Percentiles rank a stretch among this genome's conserved stretches.
phyloP scores from a whole-genome alignment of 768 basidiomycete species.

The Calocybe gangraenosa region DNA sequence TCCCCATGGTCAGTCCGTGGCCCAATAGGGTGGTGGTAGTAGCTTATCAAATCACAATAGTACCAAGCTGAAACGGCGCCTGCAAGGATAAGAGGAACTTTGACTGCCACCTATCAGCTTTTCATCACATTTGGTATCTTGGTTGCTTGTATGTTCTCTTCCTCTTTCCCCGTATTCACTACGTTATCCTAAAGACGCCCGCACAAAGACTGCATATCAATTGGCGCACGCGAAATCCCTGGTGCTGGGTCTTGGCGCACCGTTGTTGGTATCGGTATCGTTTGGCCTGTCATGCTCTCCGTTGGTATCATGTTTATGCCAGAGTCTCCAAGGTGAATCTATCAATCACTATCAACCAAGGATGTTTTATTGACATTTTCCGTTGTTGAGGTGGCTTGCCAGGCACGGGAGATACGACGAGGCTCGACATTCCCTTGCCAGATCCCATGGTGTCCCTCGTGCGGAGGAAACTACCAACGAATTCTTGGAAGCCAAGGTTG shows the following conservation, averaged over 20 bases:
- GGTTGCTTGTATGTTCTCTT: slow-evolving; percentile 45
- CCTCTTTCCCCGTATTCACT: not conserved
- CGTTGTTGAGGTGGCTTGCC: slow-evolving; percentile 48
- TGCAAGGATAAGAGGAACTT: slow-evolving; percentile 63
- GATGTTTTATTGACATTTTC: not conserved
- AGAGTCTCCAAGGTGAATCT: slow-evolving; percentile 48
- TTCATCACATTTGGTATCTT: slow-evolving; percentile 73
- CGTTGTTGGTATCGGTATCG: slow-evolving; percentile 55
- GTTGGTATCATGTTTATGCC: slow-evolving; percentile 69
- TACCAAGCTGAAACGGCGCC: slow-evolving; percentile 76
- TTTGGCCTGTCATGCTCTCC: slow-evolving; percentile 61
- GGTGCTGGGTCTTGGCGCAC: slow-evolving; percentile 57
- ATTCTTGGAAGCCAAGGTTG: slow-evolving; percentile 42
- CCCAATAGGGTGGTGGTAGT: no score
- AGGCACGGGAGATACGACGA: slow-evolving; percentile 41
- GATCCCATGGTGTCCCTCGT: slow-evolving; percentile 41
- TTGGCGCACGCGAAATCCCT: slow-evolving; percentile 52
- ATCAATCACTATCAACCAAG: not conserved
- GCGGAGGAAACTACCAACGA: slow-evolving; percentile 34
- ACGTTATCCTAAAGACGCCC: not conserved
- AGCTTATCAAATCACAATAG: slow-evolving; percentile 25
- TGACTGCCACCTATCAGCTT: slow-evolving; percentile 59
- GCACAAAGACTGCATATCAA: slow-evolving; percentile 53
- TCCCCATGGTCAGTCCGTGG: slow-evolving; percentile 45
- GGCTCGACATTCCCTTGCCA: slow-evolving; percentile 44